These are phyloP conservation scores for Colletotrichum tofieldiae DNA, from an alignment of 2,329 filamentous ascomycete species.

Conservation along the genomic window DNA sequence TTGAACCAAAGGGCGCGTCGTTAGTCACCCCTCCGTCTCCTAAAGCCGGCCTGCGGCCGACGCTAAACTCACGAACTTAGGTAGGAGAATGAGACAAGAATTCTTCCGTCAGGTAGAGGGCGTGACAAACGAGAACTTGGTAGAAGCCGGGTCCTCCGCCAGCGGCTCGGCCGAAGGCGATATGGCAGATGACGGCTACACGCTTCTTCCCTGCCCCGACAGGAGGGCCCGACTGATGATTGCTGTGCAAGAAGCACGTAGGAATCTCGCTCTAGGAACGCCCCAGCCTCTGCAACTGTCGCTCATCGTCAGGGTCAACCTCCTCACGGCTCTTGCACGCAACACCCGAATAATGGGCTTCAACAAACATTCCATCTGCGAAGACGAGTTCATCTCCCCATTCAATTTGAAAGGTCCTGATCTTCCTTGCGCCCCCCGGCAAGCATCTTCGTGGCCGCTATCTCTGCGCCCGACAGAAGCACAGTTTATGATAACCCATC, in stretches of 20 bases:
- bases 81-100: constrained; percentile 13
- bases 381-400: constrained; percentile 40
- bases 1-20: constrained; percentile 34
- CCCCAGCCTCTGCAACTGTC: constrained; percentile 28
- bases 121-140: neutral
- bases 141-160: neutral
- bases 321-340: constrained; percentile 37
- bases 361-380: constrained; percentile 32
- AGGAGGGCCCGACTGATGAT: constrained; percentile 5
- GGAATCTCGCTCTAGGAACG: constrained; percentile 26
- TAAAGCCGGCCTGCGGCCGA: too few relatives aligned
- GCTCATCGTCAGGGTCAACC: constrained; percentile 39
- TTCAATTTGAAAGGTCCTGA: constrained; percentile 33
- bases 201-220: constrained; percentile 2
- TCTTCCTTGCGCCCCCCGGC: constrained; percentile 24
- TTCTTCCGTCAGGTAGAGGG: neutral
- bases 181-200: constrained; percentile 8
- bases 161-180: neutral
- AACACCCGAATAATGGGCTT: constrained; percentile 40
- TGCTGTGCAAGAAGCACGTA: neutral
- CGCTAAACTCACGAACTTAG: neutral
- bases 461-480: constrained; percentile 49
- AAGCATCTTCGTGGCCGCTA: constrained; percentile 22
- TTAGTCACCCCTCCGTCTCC: neutral
- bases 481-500: constrained; percentile 48